Evolutionary conservation across 1,139 yeast species (phyloP).

Genomic region (Wickerhamomyces sp.): DNA sequence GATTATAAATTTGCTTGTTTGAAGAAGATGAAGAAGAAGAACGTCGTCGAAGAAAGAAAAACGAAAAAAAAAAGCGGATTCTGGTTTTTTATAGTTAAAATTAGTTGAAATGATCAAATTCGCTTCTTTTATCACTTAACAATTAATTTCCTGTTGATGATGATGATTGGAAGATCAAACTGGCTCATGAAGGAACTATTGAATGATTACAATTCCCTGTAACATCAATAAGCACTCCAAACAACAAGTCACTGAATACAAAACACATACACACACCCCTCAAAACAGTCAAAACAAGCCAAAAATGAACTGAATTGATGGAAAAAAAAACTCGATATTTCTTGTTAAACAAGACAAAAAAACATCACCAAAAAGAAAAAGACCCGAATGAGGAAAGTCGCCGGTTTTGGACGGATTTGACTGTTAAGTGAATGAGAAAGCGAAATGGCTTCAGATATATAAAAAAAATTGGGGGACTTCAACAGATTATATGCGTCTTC

Average conservation of each 20-base stretch:
- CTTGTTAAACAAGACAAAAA: no score
- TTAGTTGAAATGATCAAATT: conserved; percentile 6
- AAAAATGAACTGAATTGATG: no score
- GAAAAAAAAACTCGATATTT: no score
- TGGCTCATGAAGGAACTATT: background rate
- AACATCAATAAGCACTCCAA: no score
- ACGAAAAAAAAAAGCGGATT: background rate
- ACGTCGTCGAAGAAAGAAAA: background rate
- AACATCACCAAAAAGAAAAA: background rate
- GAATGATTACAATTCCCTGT: no score
- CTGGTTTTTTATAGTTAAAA: background rate
- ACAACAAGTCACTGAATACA: no score
- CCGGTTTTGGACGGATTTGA: conserved; percentile 1
- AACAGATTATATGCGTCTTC: background rate
- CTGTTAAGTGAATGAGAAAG: conserved; percentile 18
- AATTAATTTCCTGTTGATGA: background rate
- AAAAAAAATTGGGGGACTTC: no score
- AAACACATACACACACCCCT: no score
- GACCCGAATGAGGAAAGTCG: background rate
- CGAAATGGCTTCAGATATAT: conserved; percentile 11
- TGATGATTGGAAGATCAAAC: background rate
- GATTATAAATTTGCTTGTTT: background rate
- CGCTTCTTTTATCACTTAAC: conserved; percentile 24
- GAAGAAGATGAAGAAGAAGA: background rate
- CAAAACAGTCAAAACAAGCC: no score